Evolutionary conservation across 2,329 filamentous ascomycete species (phyloP), one percentile per base, ranked within the genome.

Genomic region (Fusarium nanum): DNA sequence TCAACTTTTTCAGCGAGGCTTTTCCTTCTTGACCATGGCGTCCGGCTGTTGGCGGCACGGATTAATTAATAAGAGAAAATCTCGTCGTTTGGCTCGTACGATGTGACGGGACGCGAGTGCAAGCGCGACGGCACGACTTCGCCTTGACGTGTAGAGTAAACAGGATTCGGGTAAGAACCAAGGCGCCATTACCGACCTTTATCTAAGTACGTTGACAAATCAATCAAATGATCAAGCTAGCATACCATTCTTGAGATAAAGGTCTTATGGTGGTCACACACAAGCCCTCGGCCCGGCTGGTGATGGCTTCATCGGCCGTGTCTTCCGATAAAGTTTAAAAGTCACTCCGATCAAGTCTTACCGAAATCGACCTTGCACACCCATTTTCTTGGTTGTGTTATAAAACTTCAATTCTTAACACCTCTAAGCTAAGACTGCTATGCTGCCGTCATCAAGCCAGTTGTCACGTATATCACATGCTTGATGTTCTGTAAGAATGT

Each of bases 241-340:
- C 41, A 44, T 44, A 23, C 22, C 20, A 44, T 37, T 37, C 18
- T 37, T 37, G 10, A 37, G 34, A 37, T 37, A 37, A 37, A 37
- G 34, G 56, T 46, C 58, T 57, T n/a, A 25, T 20, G 11, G 18
- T 32, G 27, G 23, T 22, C 42, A 59, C 58, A 25, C 41, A 44
- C 22, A 44, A 44, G 22, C 22, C 28, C 57, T 18, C 37, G n/a
- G 54, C 37, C 61, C 55, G 30, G 42, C 40, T 66, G 54, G 61
- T 48, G 54, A 66, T 66, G 42, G 61, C 63, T 60, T 66, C 63
- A 66, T 27, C 47, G 54, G 54, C 55, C 55, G 44, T 54, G 55
- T 34, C 23, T 41, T 25, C 48, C 42, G 54, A 66, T 66, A 54
- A 44, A 66, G 41, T 66, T 66, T 60, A 34, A 30, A 47, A 54